Evolutionary conservation across 2,329 filamentous ascomycete species (phyloP).

Genomic region (Penicillium sp.): DNA sequence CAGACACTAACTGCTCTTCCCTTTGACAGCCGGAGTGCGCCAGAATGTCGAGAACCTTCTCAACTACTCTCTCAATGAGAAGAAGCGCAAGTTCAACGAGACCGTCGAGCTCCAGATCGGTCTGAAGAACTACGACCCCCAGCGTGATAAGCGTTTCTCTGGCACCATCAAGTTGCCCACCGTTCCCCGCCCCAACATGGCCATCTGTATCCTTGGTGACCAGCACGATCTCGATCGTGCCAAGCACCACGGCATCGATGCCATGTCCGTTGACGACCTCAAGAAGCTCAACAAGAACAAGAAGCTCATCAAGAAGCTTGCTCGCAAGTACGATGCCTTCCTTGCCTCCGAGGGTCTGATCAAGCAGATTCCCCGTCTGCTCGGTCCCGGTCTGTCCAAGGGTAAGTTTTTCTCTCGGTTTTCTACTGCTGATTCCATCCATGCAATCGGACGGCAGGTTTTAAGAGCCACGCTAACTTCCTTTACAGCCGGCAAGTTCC

Average conservation of each 20-base stretch:
- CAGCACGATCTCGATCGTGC: constrained; percentile 99
- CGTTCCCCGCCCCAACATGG: constrained; percentile 87
- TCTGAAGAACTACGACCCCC: constrained; percentile 97
- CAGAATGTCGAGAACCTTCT: constrained; percentile 89
- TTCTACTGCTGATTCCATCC: not conserved
- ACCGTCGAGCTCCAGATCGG: constrained; percentile 81
- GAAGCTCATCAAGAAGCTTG: constrained; percentile 99
- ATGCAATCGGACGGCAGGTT: not conserved
- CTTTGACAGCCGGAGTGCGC: constrained; percentile 75
- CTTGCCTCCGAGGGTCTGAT: constrained; percentile 94
- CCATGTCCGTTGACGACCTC: constrained; percentile 97
- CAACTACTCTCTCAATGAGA: constrained; percentile 89
- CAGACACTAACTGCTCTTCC: constrained; percentile 13
- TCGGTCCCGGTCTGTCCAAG: constrained; percentile 97
- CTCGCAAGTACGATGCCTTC: constrained; percentile 99
- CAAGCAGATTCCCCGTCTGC: constrained; percentile 99
- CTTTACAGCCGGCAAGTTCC: constrained; percentile 91
- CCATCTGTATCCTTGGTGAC: constrained; percentile 83
- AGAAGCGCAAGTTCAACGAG: constrained; percentile 98
- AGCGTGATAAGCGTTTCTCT: constrained; percentile 99
- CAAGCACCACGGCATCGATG: constrained; percentile 97
- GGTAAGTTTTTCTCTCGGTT: constrained; percentile 51
- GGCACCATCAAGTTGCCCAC: constrained; percentile 94
- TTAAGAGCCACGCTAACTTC: constrained; percentile 27
- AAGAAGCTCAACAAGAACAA: constrained; percentile 99